These are phyloP conservation scores for Phaeosphaeria sp. DNA, from an alignment of 2,329 filamentous ascomycete genomes.

Conservation along the genomic window DNA sequence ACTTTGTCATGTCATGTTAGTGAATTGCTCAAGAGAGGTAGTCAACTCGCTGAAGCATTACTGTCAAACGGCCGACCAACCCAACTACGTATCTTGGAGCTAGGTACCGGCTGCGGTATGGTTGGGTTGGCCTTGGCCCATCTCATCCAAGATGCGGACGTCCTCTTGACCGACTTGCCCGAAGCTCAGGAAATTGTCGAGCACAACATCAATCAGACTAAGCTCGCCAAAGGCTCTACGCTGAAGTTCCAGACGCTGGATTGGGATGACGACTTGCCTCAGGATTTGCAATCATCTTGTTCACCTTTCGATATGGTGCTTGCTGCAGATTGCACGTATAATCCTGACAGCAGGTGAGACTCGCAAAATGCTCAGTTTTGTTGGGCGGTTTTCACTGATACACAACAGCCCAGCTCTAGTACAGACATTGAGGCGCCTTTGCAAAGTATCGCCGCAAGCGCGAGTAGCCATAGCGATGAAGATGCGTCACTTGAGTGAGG, in stretches of 20 bases:
- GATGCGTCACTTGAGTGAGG: constrained; percentile 70
- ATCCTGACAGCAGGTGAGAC: constrained; percentile 62
- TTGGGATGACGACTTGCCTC: constrained; percentile 64
- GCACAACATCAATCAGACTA: constrained; percentile 59
- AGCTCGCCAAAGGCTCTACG: constrained; percentile 50
- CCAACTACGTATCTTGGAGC: constrained; percentile 60
- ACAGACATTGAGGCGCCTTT: constrained; percentile 59
- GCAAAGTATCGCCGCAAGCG: constrained; percentile 56
- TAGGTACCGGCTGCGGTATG: constrained; percentile 73
- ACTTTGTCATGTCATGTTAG: constrained; percentile 62
- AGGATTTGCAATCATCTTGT: constrained; percentile 3
- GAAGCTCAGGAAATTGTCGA: constrained; percentile 67
- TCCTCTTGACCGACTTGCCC: constrained; percentile 69
- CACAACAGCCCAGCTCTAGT: constrained; percentile 64
- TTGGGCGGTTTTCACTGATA: neutral
- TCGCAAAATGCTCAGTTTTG: neutral
- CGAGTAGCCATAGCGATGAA: constrained; percentile 69
- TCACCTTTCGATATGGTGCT: constrained; percentile 63
- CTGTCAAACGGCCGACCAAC: constrained; percentile 2
- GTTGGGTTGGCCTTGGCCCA: constrained; percentile 68
- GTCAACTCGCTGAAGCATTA: constrained; percentile 5
- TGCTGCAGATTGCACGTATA: constrained; percentile 77
- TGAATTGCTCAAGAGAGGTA: constrained; percentile 43
- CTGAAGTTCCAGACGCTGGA: constrained; percentile 63
- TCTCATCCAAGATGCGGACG: constrained; percentile 57